phyloP scores from a whole-genome alignment of 2,329 filamentous ascomycete genomes.

The Pseudogymnoascus sp. region DNA sequence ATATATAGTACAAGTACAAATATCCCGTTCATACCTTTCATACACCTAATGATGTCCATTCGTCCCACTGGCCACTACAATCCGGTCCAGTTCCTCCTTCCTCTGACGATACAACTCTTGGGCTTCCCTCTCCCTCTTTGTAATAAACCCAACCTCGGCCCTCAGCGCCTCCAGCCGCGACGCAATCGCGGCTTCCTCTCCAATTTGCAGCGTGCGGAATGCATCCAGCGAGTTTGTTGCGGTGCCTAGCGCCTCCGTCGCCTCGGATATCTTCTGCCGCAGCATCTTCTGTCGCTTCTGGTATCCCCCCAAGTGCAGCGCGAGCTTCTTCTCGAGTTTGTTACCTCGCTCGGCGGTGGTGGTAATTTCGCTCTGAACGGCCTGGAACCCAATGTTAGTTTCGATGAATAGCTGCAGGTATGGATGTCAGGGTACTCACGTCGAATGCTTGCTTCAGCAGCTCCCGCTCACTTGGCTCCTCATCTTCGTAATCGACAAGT shows the following conservation, averaged over 20 bases:
- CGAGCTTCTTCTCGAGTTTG: slow-evolving; percentile 90
- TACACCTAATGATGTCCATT: slow-evolving; percentile 9
- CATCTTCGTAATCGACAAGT: slow-evolving; percentile 72
- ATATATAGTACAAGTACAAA: background rate
- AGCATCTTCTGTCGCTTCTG: slow-evolving; percentile 75
- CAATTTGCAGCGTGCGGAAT: slow-evolving; percentile 66
- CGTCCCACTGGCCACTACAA: slow-evolving; percentile 1
- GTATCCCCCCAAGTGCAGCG: slow-evolving; percentile 80
- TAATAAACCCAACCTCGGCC: slow-evolving; percentile 75
- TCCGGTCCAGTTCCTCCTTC: slow-evolving; percentile 63
- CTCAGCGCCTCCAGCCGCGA: slow-evolving; percentile 65
- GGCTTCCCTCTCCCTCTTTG: slow-evolving; percentile 74
- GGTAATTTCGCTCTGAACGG: slow-evolving; percentile 64
- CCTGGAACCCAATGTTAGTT: slow-evolving; percentile 34
- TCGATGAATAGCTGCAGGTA: background rate
- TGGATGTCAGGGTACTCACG: slow-evolving; percentile 38
- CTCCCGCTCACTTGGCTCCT: slow-evolving; percentile 41
- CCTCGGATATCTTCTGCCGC: slow-evolving; percentile 67
- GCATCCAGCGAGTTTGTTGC: slow-evolving; percentile 62
- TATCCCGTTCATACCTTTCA: background rate
- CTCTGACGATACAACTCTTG: slow-evolving; percentile 74
- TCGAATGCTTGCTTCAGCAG: slow-evolving; percentile 55
- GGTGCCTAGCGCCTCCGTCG: slow-evolving; percentile 64
- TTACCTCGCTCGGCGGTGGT: slow-evolving; percentile 69
- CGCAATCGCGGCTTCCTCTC: slow-evolving; percentile 67